Conservation (phyloP, 2,329 filamentous ascomycete genomes). For the Neodidymelliopsis sp. region DNA sequence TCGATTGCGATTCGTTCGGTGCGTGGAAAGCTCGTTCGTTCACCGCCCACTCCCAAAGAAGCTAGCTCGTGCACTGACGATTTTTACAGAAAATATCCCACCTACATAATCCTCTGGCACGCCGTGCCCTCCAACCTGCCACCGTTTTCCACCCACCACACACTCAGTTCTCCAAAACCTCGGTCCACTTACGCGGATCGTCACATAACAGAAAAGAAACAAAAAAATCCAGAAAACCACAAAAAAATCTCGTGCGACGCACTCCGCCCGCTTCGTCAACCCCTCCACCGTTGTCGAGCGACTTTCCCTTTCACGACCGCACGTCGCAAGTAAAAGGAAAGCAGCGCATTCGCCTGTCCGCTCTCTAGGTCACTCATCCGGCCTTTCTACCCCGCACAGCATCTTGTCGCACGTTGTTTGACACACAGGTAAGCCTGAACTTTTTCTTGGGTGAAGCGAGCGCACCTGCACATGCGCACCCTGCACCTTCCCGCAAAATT, state of each 20-base stretch:
- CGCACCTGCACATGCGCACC: constrained; percentile 36
- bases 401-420: constrained; percentile 32
- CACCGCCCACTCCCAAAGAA: constrained; percentile 23
- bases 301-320: constrained; percentile 18
- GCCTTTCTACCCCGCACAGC: constrained; percentile 28
- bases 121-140: constrained; percentile 15
- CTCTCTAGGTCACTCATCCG: constrained; percentile 27
- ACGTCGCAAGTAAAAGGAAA: constrained; percentile 25
- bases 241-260: constrained; percentile 45
- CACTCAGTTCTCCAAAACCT: constrained; percentile 38
- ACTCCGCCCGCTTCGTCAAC: constrained; percentile 32
- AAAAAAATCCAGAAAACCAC: constrained; percentile 51
- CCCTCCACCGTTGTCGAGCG: constrained; percentile 29
- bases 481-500: constrained; percentile 42
- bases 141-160: constrained; percentile 26
- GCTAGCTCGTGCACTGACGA: constrained; percentile 20
- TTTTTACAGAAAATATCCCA: constrained; percentile 23
- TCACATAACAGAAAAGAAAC: constrained; percentile 49
- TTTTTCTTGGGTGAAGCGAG: constrained; percentile 43
- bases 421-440: constrained; percentile 36
- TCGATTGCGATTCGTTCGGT: constrained; percentile 15
- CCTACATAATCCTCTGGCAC: constrained; percentile 7
- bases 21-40: constrained; percentile 20
- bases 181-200: constrained; percentile 42
- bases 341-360: constrained; percentile 31